Conservation (phyloP, 1,284 basidiomycete species). For the Pseudozyma tsukubaensis region DNA sequence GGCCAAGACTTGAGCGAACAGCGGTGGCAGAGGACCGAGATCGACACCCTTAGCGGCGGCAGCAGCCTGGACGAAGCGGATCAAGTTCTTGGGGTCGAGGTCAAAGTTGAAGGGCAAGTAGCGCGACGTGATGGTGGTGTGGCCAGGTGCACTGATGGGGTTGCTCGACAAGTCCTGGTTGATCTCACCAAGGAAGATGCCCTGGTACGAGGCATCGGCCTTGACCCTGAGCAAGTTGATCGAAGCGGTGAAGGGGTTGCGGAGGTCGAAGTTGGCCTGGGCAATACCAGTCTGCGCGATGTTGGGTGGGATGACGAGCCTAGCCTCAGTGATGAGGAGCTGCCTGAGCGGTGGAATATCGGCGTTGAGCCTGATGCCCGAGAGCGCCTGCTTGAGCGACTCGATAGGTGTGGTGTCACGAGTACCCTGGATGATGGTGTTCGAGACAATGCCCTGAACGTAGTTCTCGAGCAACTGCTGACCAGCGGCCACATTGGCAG, state of each 20-base stretch:
- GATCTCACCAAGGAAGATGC: slow-evolving; percentile 69
- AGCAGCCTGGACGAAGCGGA: slow-evolving; percentile 74
- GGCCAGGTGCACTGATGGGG: slow-evolving; percentile 76
- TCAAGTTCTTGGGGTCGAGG: slow-evolving; percentile 75
- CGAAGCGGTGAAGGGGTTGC: slow-evolving; percentile 81
- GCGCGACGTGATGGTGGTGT: slow-evolving; percentile 75
- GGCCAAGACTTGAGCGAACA: slow-evolving; percentile 75
- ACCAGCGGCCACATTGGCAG: slow-evolving; percentile 73
- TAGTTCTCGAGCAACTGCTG: slow-evolving; percentile 77
- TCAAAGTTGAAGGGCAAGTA: slow-evolving; percentile 77
- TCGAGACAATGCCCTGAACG: slow-evolving; percentile 76
- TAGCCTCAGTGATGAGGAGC: slow-evolving; percentile 73
- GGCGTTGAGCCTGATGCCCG: slow-evolving; percentile 75
- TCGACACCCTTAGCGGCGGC: slow-evolving; percentile 75
- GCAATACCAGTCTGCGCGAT: slow-evolving; percentile 63
- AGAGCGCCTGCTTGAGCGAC: slow-evolving; percentile 77
- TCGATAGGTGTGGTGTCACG: slow-evolving; percentile 75
- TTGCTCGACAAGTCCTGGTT: slow-evolving; percentile 72
- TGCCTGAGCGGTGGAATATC: slow-evolving; percentile 78
- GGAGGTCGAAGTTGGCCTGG: slow-evolving; percentile 69
- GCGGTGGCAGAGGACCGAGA: slow-evolving; percentile 75
- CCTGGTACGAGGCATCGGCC: slow-evolving; percentile 73
- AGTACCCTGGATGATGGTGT: slow-evolving; percentile 75
- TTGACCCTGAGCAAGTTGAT: slow-evolving; percentile 77
- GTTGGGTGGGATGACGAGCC: slow-evolving; percentile 66